Conservation (phyloP, 352 stramenopile species). For the Globisporangium perplexum region DNA sequence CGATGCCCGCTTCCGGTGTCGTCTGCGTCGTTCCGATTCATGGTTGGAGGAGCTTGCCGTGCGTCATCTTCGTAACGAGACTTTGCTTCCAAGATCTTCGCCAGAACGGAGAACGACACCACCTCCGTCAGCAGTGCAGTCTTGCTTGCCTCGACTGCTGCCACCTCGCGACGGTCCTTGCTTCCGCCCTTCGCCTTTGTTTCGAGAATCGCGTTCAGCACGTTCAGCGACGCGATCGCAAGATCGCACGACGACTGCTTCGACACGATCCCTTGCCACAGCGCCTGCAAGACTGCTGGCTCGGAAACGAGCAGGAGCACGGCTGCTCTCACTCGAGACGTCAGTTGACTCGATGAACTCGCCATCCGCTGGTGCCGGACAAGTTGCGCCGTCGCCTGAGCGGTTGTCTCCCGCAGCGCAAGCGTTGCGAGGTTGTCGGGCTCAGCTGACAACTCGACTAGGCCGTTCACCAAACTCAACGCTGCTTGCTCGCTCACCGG, state of each 20-base stretch:
- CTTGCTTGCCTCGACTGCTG: slow-evolving; percentile 27
- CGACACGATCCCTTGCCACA: slow-evolving; percentile 34
- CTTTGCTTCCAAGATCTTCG: slow-evolving; percentile 19
- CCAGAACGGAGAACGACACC: slow-evolving; percentile 22
- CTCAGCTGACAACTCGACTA: slow-evolving; percentile 18
- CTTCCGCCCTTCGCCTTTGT: slow-evolving; percentile 25
- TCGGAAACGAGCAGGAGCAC: slow-evolving; percentile 36
- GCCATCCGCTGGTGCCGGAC: slow-evolving; percentile 37
- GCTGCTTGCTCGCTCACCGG: slow-evolving; percentile 44
- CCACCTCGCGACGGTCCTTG: slow-evolving; percentile 12
- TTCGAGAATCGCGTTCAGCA: slow-evolving; percentile 59
- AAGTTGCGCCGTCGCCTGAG: slow-evolving; percentile 47
- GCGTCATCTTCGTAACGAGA: slow-evolving; percentile 16
- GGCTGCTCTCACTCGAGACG: slow-evolving; percentile 19
- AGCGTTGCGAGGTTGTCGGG: slow-evolving; percentile 1
- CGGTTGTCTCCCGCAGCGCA: slow-evolving; percentile 31
- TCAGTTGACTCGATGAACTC: slow-evolving; percentile 16
- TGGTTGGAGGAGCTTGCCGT: not conserved
- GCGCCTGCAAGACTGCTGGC: slow-evolving; percentile 22
- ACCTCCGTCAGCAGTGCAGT: slow-evolving; percentile 31
- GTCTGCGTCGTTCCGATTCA: not conserved
- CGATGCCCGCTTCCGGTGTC: not conserved
- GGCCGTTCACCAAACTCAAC: slow-evolving; percentile 20
- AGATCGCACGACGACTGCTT: slow-evolving; percentile 18
- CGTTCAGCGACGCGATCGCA: slow-evolving; percentile 49